Base-by-base conservation (phyloP, 129 eudicot genomes). In the Smallanthus sonchifolius region DNA sequence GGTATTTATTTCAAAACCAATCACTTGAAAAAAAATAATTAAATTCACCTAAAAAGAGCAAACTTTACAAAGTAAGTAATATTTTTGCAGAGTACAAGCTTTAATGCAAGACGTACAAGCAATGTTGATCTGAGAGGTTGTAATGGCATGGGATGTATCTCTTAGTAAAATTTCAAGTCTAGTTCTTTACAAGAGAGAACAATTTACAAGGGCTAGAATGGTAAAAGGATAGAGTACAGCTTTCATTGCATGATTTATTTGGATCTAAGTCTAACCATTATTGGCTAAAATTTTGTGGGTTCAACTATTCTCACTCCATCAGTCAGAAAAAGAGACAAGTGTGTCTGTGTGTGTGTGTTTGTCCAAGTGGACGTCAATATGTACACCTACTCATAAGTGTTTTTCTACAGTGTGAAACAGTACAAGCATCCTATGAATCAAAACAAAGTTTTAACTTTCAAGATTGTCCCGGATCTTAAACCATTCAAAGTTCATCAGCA, bases 391-490 rank as follows among this genome's bases (percentile, higher is more conserved):
- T 40, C 47, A 40, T 55, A 76, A 7, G 47, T 74, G 63, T 74
- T 63, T 44, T 74, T 63, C 62, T 42, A 55, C 61, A 55, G 80
- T 74, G 61, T 44, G 38, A 24, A 60, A 59, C 6, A 49, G 74
- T 69, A 77, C 38, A 60, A 77, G 82, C 77, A 77, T 77, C 71
- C 77, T 14, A 70, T 70, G 82, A 16, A 45, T 60, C 44, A 57
- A 17, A 75, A 20, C 15, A 44, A 28, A 32, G 14, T 57, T 11
- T 69, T 5, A 60, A 77, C 28, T 69, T 70, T 75, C 72, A 63
- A 63, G 65, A 49, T 48, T 64, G 72, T 49, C 11, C 62, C 13
- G 47, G 9, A 45, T 47, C 42, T 17, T 45, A 43, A 54, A 66
- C 37, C 32, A 3, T 30, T 45, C 13, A 47, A 45, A 4, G 39